Evolutionary conservation across 768 basidiomycete species (phyloP).

Genomic region (Inosperma sp.): DNA sequence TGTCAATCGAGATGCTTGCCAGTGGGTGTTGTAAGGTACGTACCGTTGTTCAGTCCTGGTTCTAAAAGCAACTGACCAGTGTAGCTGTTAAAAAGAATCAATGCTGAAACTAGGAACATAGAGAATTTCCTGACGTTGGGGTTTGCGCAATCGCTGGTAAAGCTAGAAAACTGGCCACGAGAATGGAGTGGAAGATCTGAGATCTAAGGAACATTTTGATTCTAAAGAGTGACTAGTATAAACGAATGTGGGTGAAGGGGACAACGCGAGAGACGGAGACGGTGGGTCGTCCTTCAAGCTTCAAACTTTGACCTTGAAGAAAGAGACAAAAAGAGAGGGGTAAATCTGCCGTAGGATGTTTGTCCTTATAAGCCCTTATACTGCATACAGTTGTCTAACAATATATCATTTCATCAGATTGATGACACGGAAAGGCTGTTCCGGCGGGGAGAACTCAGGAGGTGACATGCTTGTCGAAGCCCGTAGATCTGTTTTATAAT

Average conservation of each 20-base stretch:
- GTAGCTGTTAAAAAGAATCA: constrained; percentile 27
- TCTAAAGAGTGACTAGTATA: constrained; percentile 13
- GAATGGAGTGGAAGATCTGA: constrained; percentile 11
- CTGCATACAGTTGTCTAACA: too few species aligned
- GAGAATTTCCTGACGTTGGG: not conserved
- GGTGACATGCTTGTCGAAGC: too few species aligned
- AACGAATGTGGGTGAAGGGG: constrained; percentile 19
- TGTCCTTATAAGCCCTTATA: too few species aligned
- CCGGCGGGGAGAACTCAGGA: too few species aligned
- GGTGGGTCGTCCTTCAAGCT: not conserved
- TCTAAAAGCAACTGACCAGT: constrained; percentile 41
- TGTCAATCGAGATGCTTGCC: not conserved
- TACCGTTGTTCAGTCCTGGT: constrained; percentile 40
- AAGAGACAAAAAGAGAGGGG: too few species aligned
- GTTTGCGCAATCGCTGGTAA: constrained; percentile 24
- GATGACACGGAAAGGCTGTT: too few species aligned
- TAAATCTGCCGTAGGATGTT: too few species aligned
- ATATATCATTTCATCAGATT: too few species aligned
- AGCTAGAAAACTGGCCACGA: constrained; percentile 18
- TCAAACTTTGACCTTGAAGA: too few species aligned
- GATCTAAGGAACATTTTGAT: constrained; percentile 15
- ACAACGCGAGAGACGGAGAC: not conserved
- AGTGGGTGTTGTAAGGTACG: constrained; percentile 10
- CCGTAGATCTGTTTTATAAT: too few species aligned
- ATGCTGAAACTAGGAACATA: too few species aligned